These are phyloP conservation scores for Prasinococcaceae sp. DNA, from an alignment of 139 green algal genomes.

Conservation along the genomic window DNA sequence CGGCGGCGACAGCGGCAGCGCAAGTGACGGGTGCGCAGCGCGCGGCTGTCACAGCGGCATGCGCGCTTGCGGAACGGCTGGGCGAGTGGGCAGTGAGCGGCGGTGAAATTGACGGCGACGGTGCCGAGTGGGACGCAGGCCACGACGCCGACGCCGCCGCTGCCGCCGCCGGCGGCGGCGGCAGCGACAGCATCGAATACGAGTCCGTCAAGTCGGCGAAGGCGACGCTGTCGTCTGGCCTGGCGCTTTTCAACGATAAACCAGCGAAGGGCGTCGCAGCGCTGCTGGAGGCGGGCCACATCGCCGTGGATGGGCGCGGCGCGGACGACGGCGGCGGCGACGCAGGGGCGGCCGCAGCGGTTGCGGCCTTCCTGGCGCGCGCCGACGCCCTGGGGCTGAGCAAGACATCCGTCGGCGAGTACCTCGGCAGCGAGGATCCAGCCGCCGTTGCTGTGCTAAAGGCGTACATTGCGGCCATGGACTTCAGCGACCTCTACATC, in stretches of 20 bases:
- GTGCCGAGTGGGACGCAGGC: background rate
- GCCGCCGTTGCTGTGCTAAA: too few relatives aligned
- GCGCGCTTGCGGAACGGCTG: background rate
- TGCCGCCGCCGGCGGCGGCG: background rate
- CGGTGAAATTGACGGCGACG: background rate
- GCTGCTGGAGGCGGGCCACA: conserved; percentile 24
- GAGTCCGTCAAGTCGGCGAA: background rate
- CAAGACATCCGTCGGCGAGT: conserved; percentile 84
- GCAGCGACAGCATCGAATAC: background rate
- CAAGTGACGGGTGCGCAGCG: conserved; percentile 5
- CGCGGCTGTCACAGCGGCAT: background rate
- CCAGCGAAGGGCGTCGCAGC: conserved; percentile 29
- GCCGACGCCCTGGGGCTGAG: conserved; percentile 43
- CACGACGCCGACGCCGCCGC: background rate
- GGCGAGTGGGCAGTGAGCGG: background rate
- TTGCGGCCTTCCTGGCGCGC: conserved; percentile 48
- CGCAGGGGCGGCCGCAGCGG: too few relatives aligned
- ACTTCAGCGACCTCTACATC: conserved; percentile 35
- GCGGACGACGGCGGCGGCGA: too few relatives aligned
- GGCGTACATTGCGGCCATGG: conserved; percentile 37
- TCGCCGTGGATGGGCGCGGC: too few relatives aligned
- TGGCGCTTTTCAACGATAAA: conserved; percentile 64
- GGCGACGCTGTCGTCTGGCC: conserved; percentile 28
- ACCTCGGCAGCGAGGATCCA: conserved; percentile 79
- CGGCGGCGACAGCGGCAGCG: conserved; percentile 2